phyloP scores from a whole-genome alignment of 352 stramenopile genomes.

The Phytophthora cactorum region DNA sequence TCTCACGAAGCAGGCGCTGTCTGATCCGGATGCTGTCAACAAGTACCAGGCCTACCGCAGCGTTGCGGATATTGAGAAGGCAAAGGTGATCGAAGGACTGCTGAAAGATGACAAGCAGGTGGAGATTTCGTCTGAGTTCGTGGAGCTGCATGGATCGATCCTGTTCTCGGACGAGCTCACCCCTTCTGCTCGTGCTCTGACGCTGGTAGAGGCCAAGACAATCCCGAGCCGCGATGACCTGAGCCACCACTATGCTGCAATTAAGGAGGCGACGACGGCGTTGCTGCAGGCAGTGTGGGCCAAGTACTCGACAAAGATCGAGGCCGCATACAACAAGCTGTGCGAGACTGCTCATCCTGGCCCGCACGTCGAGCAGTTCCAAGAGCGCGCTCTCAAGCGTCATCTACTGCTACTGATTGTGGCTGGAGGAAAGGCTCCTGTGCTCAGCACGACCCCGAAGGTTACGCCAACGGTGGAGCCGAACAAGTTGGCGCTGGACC shows the following conservation, averaged over 20 bases:
- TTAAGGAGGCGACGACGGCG: slow-evolving; percentile 64
- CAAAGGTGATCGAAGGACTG: slow-evolving; percentile 69
- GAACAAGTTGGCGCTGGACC: slow-evolving; percentile 54
- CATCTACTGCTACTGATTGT: slow-evolving; percentile 73
- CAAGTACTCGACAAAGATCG: slow-evolving; percentile 67
- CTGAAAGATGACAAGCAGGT: slow-evolving; percentile 53
- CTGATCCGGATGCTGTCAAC: slow-evolving; percentile 77
- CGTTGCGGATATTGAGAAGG: slow-evolving; percentile 72
- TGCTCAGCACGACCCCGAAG: slow-evolving; percentile 48
- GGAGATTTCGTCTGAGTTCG: slow-evolving; percentile 63
- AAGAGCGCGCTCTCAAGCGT: slow-evolving; percentile 70
- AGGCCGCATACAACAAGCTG: slow-evolving; percentile 65
- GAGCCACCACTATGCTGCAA: slow-evolving; percentile 73
- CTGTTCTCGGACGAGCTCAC: slow-evolving; percentile 73
- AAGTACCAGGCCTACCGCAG: slow-evolving; percentile 80
- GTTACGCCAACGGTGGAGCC: slow-evolving; percentile 54
- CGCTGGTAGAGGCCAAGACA: slow-evolving; percentile 59
- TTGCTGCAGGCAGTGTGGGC: slow-evolving; percentile 75
- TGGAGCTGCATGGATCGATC: slow-evolving; percentile 70
- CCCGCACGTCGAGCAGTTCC: slow-evolving; percentile 75
- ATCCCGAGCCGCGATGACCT: slow-evolving; percentile 70
- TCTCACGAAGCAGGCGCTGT: slow-evolving; percentile 70
- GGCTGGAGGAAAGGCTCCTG: slow-evolving; percentile 52
- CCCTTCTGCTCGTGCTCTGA: slow-evolving; percentile 66
- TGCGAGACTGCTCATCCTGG: slow-evolving; percentile 46